Percentiles rank a stretch among this genome's conserved stretches.
Conservation (phyloP, 2,329 filamentous ascomycete species). For the Fusarium chlamydosporum region DNA sequence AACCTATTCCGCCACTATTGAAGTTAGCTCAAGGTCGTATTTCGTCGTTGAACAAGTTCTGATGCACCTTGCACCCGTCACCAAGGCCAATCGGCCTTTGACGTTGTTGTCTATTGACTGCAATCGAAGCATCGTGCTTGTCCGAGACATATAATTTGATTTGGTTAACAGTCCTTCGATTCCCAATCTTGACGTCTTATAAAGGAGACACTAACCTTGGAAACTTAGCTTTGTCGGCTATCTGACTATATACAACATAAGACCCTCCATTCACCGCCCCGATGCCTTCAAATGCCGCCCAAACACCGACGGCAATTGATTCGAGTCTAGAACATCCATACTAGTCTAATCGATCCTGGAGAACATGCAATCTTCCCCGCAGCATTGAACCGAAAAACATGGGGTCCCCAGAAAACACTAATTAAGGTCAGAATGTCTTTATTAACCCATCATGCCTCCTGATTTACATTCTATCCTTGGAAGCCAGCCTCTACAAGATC, state of each 20-base stretch:
- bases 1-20: conserved; percentile 55
- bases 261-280: conserved; percentile 5
- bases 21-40: conserved; percentile 5
- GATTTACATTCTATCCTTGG: not conserved
- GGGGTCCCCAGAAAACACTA: conserved; percentile 29
- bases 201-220: not conserved
- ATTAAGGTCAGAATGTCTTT: conserved; percentile 21
- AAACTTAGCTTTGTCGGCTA: conserved; percentile 17
- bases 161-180: not conserved
- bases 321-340: not conserved
- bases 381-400: conserved; percentile 16
- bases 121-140: conserved; percentile 20
- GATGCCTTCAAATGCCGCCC: conserved; percentile 10
- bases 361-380: conserved; percentile 16
- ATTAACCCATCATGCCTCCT: conserved; percentile 22
- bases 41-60: too few species aligned
- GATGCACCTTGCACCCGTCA: conserved; percentile 40
- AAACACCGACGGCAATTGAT: conserved; percentile 33
- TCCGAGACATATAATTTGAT: not conserved
- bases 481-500: not conserved
- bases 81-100: conserved; percentile 40
- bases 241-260: not conserved
- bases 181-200: conserved; percentile 10
- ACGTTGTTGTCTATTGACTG: conserved; percentile 33
- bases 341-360: conserved; percentile 12